A percentile compares a stretch with the other conserved stretches of the same genome.
phyloP scores from a whole-genome alignment of 1,139 yeast genomes.

The Wickerhamiella infanticola region DNA sequence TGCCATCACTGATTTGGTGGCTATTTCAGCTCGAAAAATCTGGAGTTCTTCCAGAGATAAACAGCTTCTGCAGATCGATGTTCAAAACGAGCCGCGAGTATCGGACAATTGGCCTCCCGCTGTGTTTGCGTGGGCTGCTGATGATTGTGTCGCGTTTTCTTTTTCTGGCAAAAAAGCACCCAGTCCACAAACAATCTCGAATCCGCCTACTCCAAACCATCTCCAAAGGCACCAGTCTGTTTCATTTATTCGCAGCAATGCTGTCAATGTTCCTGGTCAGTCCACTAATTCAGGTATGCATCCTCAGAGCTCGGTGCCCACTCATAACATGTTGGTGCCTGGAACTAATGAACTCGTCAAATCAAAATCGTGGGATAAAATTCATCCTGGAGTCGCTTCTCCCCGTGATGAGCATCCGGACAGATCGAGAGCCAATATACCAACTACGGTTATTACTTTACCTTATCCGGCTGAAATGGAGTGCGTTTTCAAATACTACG shows the following conservation, averaged over 20 bases:
- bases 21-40: slow-evolving; percentile 38
- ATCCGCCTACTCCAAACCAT: not conserved
- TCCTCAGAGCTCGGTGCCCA: not conserved
- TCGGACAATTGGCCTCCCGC: slow-evolving; percentile 38
- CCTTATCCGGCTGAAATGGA: not conserved
- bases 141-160: slow-evolving; percentile 23
- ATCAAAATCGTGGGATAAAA: not conserved
- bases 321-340: not conserved
- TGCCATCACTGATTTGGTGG: slow-evolving; percentile 33
- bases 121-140: slow-evolving; percentile 43
- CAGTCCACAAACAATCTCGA: not conserved
- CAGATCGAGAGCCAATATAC: not conserved
- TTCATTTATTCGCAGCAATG: not conserved
- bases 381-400: not conserved
- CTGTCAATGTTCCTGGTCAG: not conserved
- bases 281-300: not conserved
- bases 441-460: not conserved
- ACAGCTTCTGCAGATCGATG: slow-evolving; percentile 39
- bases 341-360: not conserved
- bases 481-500: slow-evolving; percentile 12
- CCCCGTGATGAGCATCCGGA: not conserved
- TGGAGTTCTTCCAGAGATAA: slow-evolving; percentile 41
- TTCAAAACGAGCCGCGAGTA: slow-evolving; percentile 35
- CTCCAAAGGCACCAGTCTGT: not conserved
- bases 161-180: slow-evolving; percentile 4